A percentile compares a stretch with the other conserved stretches of the same genome.
phyloP scores from a whole-genome alignment of 805 yeast genomes.

The Komagataella mondaviorum region DNA sequence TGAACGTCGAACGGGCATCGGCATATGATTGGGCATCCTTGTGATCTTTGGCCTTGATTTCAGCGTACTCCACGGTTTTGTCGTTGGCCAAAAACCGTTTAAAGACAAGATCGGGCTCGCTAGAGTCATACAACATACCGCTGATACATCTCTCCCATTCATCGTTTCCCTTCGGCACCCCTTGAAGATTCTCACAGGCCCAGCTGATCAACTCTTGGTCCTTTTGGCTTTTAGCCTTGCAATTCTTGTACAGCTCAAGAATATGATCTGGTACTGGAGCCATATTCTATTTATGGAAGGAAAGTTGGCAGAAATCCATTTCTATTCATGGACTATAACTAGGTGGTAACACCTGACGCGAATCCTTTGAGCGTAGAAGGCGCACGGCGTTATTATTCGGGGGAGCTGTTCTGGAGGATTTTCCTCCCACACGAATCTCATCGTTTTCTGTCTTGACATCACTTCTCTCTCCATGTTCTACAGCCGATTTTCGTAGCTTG shows the following conservation, averaged over 20 bases:
- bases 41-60: conserved; percentile 20
- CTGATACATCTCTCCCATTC: conserved; percentile 43
- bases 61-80: conserved; percentile 19
- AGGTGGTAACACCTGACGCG: background rate
- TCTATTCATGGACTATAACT: background rate
- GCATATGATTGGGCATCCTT: conserved; percentile 15
- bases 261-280: background rate
- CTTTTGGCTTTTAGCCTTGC: background rate
- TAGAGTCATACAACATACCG: conserved; percentile 28
- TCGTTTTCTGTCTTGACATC: background rate
- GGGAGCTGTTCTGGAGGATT: background rate
- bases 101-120: conserved; percentile 12
- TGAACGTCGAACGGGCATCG: conserved; percentile 22
- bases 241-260: background rate
- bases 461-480: background rate
- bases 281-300: background rate
- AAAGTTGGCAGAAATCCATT: background rate
- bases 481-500: background rate
- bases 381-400: background rate
- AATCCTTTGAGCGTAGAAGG: background rate
- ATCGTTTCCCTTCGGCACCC: conserved; percentile 8
- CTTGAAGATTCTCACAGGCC: conserved; percentile 8
- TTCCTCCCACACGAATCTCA: background rate
- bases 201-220: conserved; percentile 7
- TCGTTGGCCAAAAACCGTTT: conserved; percentile 22